Base-by-base conservation (phyloP, 148 eudicot genomes). In the Spergularia marina region DNA sequence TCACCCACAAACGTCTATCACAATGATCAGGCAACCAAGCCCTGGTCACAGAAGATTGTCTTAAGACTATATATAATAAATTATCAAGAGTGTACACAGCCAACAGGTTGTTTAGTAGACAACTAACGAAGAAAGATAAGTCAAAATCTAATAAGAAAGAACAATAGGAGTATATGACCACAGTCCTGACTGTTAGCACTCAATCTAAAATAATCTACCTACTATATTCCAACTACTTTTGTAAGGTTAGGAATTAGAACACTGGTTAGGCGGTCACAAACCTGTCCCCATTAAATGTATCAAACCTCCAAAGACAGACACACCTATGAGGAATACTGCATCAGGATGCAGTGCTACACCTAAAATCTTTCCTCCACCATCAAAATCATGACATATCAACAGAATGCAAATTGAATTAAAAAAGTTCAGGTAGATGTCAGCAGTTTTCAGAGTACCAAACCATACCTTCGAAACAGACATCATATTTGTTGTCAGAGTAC, bases 401-500 rank as follows among this genome's bases (percentile, higher is more conserved):
- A 7, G 10, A 16, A 69, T 25, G 52, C 72, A 69, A 52, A 23
- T 6, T 52, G 40, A 41, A 69, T 52, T 4, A 53, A 11, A 18
- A 52, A 11, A 69, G 23, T 23, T 69, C 34, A 51, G 18, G 59
- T 52, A 52, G 6, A 17, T 36, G 17, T 68, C 47, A 65, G 52
- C 68, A 59, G 62, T 47, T 53, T 34, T 40, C 36, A 30, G 36
- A 30, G 36, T 30, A 14, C 25, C 20, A 57, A 53, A 71, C 41
- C 72, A 36, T 78, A 95, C 99, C 99, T 95, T 95, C 21, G 99
- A 88, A 73, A 87, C 98, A 77, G 99, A 90, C 99, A 95, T 95
- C 99, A 95, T 95, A 81, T 95, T 95, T 15, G 99, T 95, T 25
- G 99, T 95, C 82, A 95, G 85, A 55, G 99, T 95, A 78, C 99